phyloP scores from a whole-genome alignment of 176 grass and related monocot genomes.

The Urochloa ruziziensis region DNA sequence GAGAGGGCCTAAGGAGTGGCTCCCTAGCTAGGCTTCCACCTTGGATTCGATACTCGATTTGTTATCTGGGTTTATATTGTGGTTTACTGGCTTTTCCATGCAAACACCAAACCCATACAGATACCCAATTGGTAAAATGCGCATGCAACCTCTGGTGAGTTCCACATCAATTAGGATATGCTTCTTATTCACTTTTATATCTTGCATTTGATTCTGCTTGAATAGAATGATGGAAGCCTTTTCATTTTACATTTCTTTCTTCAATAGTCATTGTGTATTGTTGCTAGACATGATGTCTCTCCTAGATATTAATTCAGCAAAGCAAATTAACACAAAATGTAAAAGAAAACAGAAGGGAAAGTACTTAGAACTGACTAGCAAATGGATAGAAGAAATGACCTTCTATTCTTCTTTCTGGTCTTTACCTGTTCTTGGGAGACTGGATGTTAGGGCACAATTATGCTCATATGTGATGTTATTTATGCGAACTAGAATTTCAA shows the following conservation, averaged over 20 bases:
- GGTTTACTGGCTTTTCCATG: slow-evolving; percentile 77
- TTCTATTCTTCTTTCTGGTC: not conserved
- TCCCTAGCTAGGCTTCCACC: slow-evolving; percentile 64
- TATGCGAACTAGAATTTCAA: not conserved
- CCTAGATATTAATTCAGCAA: not conserved
- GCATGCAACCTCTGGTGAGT: slow-evolving; percentile 89
- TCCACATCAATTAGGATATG: not conserved
- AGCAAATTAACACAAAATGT: not conserved
- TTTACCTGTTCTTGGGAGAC: not conserved
- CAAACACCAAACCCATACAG: slow-evolving; percentile 76
- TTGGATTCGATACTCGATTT: slow-evolving; percentile 77
- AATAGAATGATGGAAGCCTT: not conserved
- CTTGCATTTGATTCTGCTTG: not conserved
- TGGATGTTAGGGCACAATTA: not conserved
- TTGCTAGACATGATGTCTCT: not conserved
- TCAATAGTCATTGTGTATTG: not conserved
- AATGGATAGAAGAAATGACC: not conserved
- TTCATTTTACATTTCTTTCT: not conserved
- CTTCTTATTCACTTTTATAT: not conserved
- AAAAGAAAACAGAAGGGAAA: not conserved
- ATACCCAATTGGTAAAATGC: slow-evolving; percentile 76
- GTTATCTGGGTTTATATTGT: slow-evolving; percentile 68
- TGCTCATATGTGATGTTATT: not conserved
- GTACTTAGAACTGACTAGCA: not conserved
- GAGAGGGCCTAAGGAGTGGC: slow-evolving; percentile 23